Conservation (phyloP, 495 filamentous ascomycete species). For the Daldinia vernicosa region DNA sequence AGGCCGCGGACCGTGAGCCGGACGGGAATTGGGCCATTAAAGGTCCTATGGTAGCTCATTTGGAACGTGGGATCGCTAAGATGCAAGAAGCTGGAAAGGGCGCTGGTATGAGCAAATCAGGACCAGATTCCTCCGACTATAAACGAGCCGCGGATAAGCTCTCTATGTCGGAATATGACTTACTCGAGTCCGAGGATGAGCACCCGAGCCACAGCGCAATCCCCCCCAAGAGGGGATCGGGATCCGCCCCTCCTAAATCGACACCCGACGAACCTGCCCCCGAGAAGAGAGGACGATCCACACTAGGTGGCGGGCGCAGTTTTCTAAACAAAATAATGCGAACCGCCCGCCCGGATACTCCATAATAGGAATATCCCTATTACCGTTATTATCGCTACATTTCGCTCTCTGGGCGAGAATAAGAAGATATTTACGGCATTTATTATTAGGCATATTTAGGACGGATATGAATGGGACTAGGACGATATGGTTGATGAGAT, state of each 20-base stretch:
- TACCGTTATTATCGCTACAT: background rate
- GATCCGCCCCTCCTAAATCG: constrained; percentile 1
- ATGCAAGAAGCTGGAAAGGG: constrained; percentile 39
- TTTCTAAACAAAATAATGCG: constrained; percentile 36
- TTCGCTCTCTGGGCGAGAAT: background rate
- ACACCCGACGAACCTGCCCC: constrained; percentile 10
- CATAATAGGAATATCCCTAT: constrained; percentile 6
- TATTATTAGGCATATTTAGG: constrained; percentile 14
- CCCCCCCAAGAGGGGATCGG: constrained; percentile 10
- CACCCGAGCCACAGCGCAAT: constrained; percentile 27
- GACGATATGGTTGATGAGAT: constrained; percentile 9
- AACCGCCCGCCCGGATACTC: constrained; percentile 31
- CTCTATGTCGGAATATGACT: constrained; percentile 40
- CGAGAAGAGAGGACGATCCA: constrained; percentile 27
- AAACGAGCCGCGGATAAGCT: constrained; percentile 36
- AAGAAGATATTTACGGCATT: background rate
- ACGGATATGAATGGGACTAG: constrained; percentile 2
- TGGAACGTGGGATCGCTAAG: constrained; percentile 35
- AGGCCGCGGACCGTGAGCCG: constrained; percentile 46
- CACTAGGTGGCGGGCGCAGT: constrained; percentile 13
- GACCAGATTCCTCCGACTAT: constrained; percentile 35
- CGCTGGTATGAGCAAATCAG: constrained; percentile 16
- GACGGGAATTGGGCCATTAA: constrained; percentile 29
- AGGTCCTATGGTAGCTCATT: constrained; percentile 36
- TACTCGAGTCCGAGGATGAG: constrained; percentile 41